A percentile compares a stretch with the other conserved stretches of the same genome.
Evolutionary conservation across 2,329 filamentous ascomycete genomes (phyloP).

Genomic region (Gnomoniopsis smithogilvyi): DNA sequence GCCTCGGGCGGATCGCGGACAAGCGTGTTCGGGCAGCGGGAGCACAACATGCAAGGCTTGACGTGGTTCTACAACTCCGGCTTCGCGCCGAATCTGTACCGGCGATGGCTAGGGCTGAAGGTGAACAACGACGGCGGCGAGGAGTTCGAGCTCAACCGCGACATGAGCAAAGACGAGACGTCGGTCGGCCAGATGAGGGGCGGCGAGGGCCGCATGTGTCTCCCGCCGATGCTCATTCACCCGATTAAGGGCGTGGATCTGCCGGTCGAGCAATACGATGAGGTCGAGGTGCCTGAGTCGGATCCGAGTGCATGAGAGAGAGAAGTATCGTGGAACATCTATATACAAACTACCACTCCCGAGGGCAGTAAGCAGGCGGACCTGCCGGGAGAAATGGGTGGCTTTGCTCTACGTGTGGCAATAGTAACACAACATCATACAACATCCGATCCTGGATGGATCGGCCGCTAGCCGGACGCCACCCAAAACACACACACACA

Average conservation of each 20-base stretch:
- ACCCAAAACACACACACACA: no score
- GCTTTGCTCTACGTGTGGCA: conserved; percentile 5
- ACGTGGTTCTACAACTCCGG: conserved; percentile 91
- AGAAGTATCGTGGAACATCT: not conserved
- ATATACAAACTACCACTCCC: not conserved
- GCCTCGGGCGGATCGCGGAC: conserved; percentile 70
- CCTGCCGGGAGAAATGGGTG: conserved; percentile 1
- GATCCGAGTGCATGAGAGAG: conserved; percentile 41
- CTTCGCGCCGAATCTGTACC: conserved; percentile 79
- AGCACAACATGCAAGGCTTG: conserved; percentile 83
- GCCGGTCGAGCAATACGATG: conserved; percentile 56
- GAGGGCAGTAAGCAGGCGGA: conserved; percentile 7
- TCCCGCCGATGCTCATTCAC: conserved; percentile 86
- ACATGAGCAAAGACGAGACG: conserved; percentile 47
- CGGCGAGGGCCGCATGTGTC: conserved; percentile 82
- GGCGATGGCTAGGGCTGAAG: conserved; percentile 79
- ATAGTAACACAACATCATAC: conserved; percentile 1
- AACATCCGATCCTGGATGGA: not conserved
- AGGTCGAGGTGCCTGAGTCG: conserved; percentile 44
- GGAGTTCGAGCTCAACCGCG: conserved; percentile 63
- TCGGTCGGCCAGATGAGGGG: conserved; percentile 53
- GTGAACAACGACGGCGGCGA: conserved; percentile 78
- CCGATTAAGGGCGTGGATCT: conserved; percentile 76
- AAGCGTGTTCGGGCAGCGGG: conserved; percentile 75
- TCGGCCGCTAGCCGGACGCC: not conserved